phyloP scores from a whole-genome alignment of 495 filamentous ascomycete species.

The Neurospora hispaniola region DNA sequence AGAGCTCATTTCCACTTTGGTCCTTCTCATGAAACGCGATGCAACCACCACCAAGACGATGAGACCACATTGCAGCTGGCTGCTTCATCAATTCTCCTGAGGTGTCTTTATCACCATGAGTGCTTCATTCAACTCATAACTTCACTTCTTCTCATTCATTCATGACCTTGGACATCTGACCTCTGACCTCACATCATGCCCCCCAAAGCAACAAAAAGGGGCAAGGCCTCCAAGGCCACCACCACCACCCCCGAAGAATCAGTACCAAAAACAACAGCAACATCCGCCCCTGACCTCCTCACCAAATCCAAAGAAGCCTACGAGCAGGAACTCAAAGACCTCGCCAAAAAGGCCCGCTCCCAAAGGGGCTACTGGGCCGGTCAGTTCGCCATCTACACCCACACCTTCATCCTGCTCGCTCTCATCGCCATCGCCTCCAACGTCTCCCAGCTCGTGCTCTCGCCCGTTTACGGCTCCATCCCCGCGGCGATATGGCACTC shows the following conservation, averaged over 20 bases:
- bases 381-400: slow-evolving; percentile 31
- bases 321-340: slow-evolving; percentile 37
- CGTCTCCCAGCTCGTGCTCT: slow-evolving; percentile 62
- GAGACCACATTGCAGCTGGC: slow-evolving; percentile 10
- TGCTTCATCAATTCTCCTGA: not conserved
- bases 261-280: not conserved
- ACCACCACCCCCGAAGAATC: not conserved
- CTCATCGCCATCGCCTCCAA: slow-evolving; percentile 65
- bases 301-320: slow-evolving; percentile 26
- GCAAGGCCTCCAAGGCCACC: not conserved
- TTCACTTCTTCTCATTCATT: not conserved
- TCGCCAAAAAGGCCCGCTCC: slow-evolving; percentile 40
- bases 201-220: not conserved
- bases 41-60: not conserved
- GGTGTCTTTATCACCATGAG: not conserved
- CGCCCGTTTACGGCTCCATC: slow-evolving; percentile 78
- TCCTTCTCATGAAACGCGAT: not conserved
- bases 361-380: slow-evolving; percentile 25
- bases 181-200: not conserved
- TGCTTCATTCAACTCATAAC: not conserved
- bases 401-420: slow-evolving; percentile 39
- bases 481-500: slow-evolving; percentile 62
- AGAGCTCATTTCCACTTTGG: not conserved
- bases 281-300: not conserved
- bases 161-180: not conserved